phyloP scores from a whole-genome alignment of 768 basidiomycete species.

The Pleurotus salmoneostramineus region DNA sequence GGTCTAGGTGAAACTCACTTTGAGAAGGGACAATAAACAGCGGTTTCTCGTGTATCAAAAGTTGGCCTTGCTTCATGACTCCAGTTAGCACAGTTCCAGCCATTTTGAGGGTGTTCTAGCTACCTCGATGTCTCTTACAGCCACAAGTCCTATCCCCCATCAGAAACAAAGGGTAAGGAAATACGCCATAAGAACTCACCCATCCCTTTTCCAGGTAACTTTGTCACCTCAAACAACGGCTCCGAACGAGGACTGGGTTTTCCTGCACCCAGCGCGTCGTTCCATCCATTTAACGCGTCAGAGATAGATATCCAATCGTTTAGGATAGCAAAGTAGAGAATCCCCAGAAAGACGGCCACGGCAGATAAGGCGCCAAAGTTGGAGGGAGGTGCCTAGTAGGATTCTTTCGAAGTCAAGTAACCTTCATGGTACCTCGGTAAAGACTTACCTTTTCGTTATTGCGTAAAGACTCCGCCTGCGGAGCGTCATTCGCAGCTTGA shows the following conservation, averaged over 20 bases:
- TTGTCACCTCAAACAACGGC: neutral
- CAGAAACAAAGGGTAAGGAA: neutral
- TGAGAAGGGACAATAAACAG: slow-evolving; percentile 46
- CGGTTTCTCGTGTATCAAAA: slow-evolving; percentile 51
- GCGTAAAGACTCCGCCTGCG: too few species aligned
- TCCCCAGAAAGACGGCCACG: neutral
- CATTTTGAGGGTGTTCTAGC: neutral
- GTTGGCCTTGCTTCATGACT: slow-evolving; percentile 49
- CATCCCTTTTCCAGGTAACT: slow-evolving; percentile 11
- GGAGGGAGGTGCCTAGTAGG: neutral
- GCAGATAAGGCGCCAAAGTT: neutral
- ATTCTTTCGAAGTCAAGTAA: neutral
- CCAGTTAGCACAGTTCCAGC: neutral
- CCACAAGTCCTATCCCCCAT: slow-evolving; percentile 8
- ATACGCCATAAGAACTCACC: slow-evolving; percentile 8
- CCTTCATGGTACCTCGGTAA: too few species aligned
- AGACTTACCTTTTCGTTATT: too few species aligned
- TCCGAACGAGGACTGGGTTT: neutral
- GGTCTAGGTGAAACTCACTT: slow-evolving; percentile 29
- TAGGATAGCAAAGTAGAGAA: neutral
- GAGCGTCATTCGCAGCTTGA: too few species aligned
- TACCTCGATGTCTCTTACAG: slow-evolving; percentile 5
- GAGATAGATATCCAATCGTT: neutral
- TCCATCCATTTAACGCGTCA: neutral
- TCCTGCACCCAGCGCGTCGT: neutral